Base-by-base conservation (phyloP, 2,329 filamentous ascomycete genomes). In the Stemphylium beticola region DNA sequence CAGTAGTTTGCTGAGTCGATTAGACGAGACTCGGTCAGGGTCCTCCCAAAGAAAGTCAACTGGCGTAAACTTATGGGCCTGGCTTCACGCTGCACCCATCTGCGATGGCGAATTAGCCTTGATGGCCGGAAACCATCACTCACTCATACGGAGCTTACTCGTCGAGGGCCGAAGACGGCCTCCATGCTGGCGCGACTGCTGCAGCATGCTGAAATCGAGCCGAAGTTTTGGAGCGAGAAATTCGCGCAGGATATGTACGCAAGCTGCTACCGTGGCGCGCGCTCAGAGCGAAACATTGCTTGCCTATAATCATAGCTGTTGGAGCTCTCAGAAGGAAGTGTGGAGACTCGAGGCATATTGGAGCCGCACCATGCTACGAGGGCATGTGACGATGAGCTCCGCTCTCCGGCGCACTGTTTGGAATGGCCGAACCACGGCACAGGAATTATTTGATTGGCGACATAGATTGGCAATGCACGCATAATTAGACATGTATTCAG, bases 1-100 rank as follows among this genome's bases (percentile, higher is more conserved):
- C 98, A 93, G 81, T 99, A 99, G 78, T 99, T 99, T 58, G 95
- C 95, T 38, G 93, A 97, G 78, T 91, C 93, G 65, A 99, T 85
- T 58, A 99, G 83, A 53, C 96, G 88, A 46, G 87, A 83, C 77
- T 98, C 93, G 42, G 93, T 97, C 72, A 99, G 79, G 18, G 93
- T 96, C 42, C 95, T 89, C 26, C 95, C 95, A 77, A 98, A 99
- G 69, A 98, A 96, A 79, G 96, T 98, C 68, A 99, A 85, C 78
- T 98, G 95, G 54, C 95, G 90, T 67, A 99, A 80, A 78, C 92
- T 96, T 73, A 99, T 97, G n/a, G 95, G 95, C 47, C 92, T 86
- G 43, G 93, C 93, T 74, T 96, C 92, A 69, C 89, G 91, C 60
- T 90, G 88, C 47, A 97, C 93, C 92, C 93, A 98, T 82, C 92